Conservation (phyloP, 2,329 filamentous ascomycete genomes). For the Orbilia quercus region DNA sequence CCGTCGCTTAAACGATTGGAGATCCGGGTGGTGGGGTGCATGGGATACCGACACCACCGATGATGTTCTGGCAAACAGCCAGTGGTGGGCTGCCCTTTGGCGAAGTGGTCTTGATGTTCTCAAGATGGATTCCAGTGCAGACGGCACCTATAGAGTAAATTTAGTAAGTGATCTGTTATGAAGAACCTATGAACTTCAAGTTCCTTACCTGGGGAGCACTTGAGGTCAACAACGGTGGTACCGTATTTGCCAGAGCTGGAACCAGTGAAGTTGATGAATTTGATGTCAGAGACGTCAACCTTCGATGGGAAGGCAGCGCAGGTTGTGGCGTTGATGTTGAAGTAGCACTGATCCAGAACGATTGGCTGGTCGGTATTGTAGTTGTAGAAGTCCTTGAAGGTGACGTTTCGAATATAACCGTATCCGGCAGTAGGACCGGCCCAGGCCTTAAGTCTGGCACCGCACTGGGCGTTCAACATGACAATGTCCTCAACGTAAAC, state of each 20-base stretch:
- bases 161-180: constrained; percentile 7
- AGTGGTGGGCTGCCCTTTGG: constrained; percentile 64
- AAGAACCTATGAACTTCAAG: neutral
- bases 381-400: constrained; percentile 72
- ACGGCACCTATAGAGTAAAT: constrained; percentile 63
- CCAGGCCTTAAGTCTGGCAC: constrained; percentile 70
- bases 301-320: constrained; percentile 69
- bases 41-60: constrained; percentile 65
- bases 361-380: constrained; percentile 71
- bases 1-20: constrained; percentile 21
- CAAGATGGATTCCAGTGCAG: constrained; percentile 69
- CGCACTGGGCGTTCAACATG: constrained; percentile 66
- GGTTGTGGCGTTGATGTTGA: constrained; percentile 68
- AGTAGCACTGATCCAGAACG: constrained; percentile 73
- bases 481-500: constrained; percentile 72
- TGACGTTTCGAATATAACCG: constrained; percentile 72
- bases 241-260: constrained; percentile 70
- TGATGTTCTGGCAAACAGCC: constrained; percentile 63
- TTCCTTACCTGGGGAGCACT: constrained; percentile 67
- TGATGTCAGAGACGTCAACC: constrained; percentile 71
- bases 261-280: constrained; percentile 71
- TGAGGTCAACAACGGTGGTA: constrained; percentile 68
- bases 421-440: constrained; percentile 70
- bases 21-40: constrained; percentile 39
- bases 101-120: constrained; percentile 69